These are phyloP conservation scores for Pelargonium citronellum DNA, from an alignment of 441 rosid species.

Conservation along the genomic window DNA sequence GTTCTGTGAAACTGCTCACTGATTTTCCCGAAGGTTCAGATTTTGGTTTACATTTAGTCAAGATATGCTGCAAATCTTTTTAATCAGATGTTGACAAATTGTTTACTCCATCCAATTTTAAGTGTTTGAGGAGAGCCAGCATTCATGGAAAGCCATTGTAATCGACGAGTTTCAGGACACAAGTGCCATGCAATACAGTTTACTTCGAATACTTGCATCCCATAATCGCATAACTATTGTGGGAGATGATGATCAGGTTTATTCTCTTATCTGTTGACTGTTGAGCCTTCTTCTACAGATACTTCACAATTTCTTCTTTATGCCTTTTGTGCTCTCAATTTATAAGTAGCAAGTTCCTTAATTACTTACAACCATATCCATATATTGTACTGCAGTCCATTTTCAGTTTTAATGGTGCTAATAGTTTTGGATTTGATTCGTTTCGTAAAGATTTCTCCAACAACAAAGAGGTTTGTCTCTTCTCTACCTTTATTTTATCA, in stretches of 20 bases:
- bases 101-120: slow-evolving; percentile 23
- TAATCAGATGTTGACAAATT: slow-evolving; percentile 20
- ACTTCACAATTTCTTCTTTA: not conserved
- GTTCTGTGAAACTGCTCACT: slow-evolving; percentile 69
- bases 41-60: slow-evolving; percentile 17
- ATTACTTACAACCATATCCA: slow-evolving; percentile 2
- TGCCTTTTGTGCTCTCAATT: slow-evolving; percentile 10
- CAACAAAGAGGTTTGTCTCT: slow-evolving; percentile 63
- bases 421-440: slow-evolving; percentile 80
- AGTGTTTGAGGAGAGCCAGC: slow-evolving; percentile 72
- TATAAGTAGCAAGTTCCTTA: slow-evolving; percentile 9
- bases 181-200: slow-evolving; percentile 81
- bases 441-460: slow-evolving; percentile 77
- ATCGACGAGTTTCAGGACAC: slow-evolving; percentile 98
- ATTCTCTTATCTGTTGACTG: slow-evolving; percentile 7
- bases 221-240: slow-evolving; percentile 70
- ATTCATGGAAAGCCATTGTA: slow-evolving; percentile 74
- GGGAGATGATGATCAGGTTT: slow-evolving; percentile 98
- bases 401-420: slow-evolving; percentile 94
- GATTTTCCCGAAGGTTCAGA: slow-evolving; percentile 72
- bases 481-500: slow-evolving; percentile 18
- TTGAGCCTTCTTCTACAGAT: not conserved
- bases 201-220: slow-evolving; percentile 64
- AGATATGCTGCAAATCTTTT: slow-evolving; percentile 15
- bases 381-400: slow-evolving; percentile 59